Evolutionary conservation across 495 filamentous ascomycete genomes (phyloP).

Genomic region (Tuber microsphaerosporum): DNA sequence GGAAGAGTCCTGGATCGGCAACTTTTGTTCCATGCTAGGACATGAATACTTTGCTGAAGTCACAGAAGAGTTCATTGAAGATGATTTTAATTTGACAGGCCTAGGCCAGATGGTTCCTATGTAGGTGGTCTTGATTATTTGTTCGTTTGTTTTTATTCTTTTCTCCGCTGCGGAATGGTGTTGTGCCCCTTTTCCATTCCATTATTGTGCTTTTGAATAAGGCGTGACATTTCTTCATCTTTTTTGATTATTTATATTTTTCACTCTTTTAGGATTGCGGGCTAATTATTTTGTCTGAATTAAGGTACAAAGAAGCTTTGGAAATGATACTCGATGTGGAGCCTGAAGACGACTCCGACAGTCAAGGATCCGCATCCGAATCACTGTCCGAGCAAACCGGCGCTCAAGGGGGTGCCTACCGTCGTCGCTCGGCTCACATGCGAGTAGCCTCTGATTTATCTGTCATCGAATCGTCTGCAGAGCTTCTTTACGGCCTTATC

Average conservation of each 20-base stretch:
- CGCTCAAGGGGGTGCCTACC: conserved; percentile 52
- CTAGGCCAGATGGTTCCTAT: conserved; percentile 91
- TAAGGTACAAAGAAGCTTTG: conserved; percentile 78
- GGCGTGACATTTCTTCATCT: background rate
- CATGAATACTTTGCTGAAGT: conserved; percentile 99
- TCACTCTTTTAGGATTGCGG: conserved; percentile 4
- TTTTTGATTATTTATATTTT: background rate
- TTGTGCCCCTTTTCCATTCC: background rate
- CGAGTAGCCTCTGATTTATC: conserved; percentile 84
- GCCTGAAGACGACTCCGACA: conserved; percentile 69
- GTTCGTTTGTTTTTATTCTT: conserved; percentile 4
- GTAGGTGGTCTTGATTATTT: conserved; percentile 40
- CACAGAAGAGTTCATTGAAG: conserved; percentile 97
- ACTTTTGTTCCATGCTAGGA: conserved; percentile 87
- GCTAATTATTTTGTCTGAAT: conserved; percentile 12
- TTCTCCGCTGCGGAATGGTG: background rate
- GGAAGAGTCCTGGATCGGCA: conserved; percentile 69
- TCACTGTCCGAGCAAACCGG: conserved; percentile 49
- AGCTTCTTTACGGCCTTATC: conserved; percentile 94
- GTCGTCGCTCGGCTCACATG: conserved; percentile 68
- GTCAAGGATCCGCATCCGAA: conserved; percentile 51
- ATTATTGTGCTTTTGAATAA: background rate
- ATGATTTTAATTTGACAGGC: conserved; percentile 98
- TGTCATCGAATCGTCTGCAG: conserved; percentile 90
- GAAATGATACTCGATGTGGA: conserved; percentile 99